Evolutionary conservation across 345 rosid genomes (phyloP).

Genomic region (Isatis tinctoria): DNA sequence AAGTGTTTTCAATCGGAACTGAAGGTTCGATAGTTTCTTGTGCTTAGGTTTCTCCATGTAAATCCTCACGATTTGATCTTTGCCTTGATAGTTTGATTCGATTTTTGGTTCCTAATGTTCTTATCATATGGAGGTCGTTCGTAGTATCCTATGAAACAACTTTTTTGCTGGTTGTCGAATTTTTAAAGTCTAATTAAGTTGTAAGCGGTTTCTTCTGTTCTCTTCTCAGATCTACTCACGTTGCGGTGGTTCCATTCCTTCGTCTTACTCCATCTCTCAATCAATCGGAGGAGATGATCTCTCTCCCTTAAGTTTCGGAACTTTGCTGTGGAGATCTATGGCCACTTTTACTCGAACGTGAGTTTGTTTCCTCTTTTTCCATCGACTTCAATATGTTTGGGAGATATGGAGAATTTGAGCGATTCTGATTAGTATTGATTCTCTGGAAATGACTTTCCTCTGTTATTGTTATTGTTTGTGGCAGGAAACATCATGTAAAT

Average conservation of each 20-base stretch:
- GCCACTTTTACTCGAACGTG: slow-evolving; percentile 87
- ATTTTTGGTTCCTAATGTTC: no score
- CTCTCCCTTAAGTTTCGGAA: slow-evolving; percentile 19
- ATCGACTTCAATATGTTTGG: background rate
- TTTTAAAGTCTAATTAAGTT: no score
- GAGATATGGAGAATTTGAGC: no score
- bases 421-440: background rate
- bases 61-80: no score
- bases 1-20: no score
- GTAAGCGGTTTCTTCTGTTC: slow-evolving; percentile 37
- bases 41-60: no score
- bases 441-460: background rate
- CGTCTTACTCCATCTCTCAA: slow-evolving; percentile 33
- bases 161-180: no score
- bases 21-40: no score
- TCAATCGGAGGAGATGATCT: slow-evolving; percentile 31
- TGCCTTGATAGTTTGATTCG: no score
- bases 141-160: no score
- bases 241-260: slow-evolving; percentile 24
- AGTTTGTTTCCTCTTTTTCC: background rate
- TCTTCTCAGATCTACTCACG: no score
- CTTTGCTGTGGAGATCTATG: slow-evolving; percentile 69
- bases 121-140: no score
- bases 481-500: slow-evolving; percentile 96
- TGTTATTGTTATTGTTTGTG: background rate